Evolutionary conservation across 768 basidiomycete genomes (phyloP), one percentile per base, ranked within the genome.

Genomic region (Galerina sulciceps): DNA sequence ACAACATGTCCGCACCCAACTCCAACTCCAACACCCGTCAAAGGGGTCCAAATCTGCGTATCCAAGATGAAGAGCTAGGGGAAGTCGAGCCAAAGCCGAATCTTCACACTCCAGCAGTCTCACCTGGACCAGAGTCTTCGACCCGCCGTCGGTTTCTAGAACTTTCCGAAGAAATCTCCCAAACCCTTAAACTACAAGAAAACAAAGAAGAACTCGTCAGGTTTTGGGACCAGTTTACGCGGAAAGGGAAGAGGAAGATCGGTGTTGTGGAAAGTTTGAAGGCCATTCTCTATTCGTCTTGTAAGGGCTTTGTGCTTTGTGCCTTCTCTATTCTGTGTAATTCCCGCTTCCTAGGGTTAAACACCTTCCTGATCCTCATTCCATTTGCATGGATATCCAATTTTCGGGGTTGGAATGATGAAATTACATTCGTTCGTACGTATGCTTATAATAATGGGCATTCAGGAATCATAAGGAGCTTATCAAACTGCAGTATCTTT

Each of bases 331-430:
- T 26, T 26, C 53, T 60, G 52, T 44, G 35, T 54, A 26, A 43
- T 15, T 45, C 13, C n/a, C 3, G 44, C 18, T 44, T 36, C 11
- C 22, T 13, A 89, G 87, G 82, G 80, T 69, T 89, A 17, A 89
- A 89, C 64, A 13, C 83, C 9, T 77, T 90, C 20, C 64, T 88
- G 18, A 23, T 87, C 1, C 75, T 85, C 60, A 77, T 88, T 5
- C 88, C 88, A 0, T 55, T 88, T 20, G 82, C 87, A 15, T 90
- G 86, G 86, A 78, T 75, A 10, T 77, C 81, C 0, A 83, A 88
- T 65, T 88, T 85, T 53, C 41, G 69, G 66, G 45, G 59, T 15
- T 82, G 79, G 79, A 59, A 65, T 18, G 63, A 71, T 58, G 64
- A 60, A n/a, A 49, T 69, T 10, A 79, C 79, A 9, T 87, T 86